Conservation (phyloP, 2,329 filamentous ascomycete genomes). For the Penicillium sp. region DNA sequence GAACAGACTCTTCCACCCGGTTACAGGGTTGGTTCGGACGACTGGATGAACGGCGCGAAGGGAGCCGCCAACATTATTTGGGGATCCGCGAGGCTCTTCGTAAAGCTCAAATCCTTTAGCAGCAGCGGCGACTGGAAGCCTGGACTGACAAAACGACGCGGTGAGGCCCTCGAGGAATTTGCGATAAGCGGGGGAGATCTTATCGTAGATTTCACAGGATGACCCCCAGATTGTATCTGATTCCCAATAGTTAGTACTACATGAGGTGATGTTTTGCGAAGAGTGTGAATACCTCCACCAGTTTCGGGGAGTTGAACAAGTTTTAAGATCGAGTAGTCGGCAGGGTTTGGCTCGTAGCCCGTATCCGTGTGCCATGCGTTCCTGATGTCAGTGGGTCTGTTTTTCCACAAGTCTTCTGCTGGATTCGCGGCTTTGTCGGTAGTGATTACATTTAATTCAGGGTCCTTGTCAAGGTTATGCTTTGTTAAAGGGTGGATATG, state of each 20-base stretch:
- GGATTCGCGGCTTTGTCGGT: too few species aligned
- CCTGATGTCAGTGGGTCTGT: too few species aligned
- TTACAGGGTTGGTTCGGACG: constrained; percentile 59
- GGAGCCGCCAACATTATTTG: constrained; percentile 60
- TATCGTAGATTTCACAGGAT: constrained; percentile 48
- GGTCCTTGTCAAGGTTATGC: too few species aligned
- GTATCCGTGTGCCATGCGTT: constrained; percentile 56
- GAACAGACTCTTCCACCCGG: constrained; percentile 45
- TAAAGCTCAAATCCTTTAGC: constrained; percentile 35
- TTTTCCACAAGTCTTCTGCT: too few species aligned
- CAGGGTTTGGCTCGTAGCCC: constrained; percentile 52
- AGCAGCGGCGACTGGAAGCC: constrained; percentile 34
- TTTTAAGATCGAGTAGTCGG: constrained; percentile 53
- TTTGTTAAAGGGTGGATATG: constrained; percentile 70
- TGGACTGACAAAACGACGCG: constrained; percentile 35
- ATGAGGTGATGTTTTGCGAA: background rate
- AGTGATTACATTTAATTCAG: too few species aligned
- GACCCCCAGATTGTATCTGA: constrained; percentile 51
- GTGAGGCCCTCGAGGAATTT: constrained; percentile 47
- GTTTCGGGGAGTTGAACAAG: constrained; percentile 47
- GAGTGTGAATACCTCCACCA: constrained; percentile 40
- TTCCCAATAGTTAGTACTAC: background rate
- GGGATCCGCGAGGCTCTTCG: constrained; percentile 50
- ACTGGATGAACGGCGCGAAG: constrained; percentile 52
- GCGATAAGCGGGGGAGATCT: constrained; percentile 42